Evolutionary conservation across 2,329 filamentous ascomycete genomes (phyloP), one percentile per base, ranked within the genome.

Genomic region (Raffaelea albimanens): DNA sequence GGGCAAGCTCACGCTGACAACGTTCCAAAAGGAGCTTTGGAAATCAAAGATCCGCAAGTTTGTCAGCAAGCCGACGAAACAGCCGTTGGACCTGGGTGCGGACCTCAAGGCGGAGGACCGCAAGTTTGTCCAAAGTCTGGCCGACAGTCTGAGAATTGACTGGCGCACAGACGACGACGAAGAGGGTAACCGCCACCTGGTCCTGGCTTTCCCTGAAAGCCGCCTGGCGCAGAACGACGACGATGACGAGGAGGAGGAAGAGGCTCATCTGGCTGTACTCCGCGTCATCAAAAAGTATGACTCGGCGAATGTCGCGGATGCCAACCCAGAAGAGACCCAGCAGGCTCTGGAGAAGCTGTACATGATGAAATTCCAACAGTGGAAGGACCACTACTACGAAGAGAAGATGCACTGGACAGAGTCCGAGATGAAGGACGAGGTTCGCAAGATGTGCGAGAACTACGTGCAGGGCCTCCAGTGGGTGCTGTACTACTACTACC

Each of bases 401-500:
- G 79, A 81, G 48, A 98, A 97, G 63, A 96, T 96, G 56, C 68
- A 83, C 25, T 98, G 91, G 89, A 80, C 83, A 16, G 72, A 85
- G 11, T 83, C 88, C 43, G 84, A 87, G 57, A 83, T 91, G 55
- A 80, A 69, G 18, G 58, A 80, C 38, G 88, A 95, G 63, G 74
- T 97, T 60, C 82, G 73, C 46, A 83, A 85, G 54, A 72, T 98
- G 51, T 85, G 87, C 22, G 89, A 97, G 66, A 98, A 97, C 66
- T 98, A 98, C 59, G 89, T 98, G 7, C 87, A 98, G 67, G 93
- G 93, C 52, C 70, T 98, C 51, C 93, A 98, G 63, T 98, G 93
- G 94, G 93, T 98, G 40, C 72, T 98, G 44, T 96, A 85, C 66
- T 98, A 98, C 70, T 98, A 98, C 67, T 98, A 98, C 68, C 83